Base-by-base conservation (phyloP, 192 early-diverging fungal species). In the Powellomyces hirtus region DNA sequence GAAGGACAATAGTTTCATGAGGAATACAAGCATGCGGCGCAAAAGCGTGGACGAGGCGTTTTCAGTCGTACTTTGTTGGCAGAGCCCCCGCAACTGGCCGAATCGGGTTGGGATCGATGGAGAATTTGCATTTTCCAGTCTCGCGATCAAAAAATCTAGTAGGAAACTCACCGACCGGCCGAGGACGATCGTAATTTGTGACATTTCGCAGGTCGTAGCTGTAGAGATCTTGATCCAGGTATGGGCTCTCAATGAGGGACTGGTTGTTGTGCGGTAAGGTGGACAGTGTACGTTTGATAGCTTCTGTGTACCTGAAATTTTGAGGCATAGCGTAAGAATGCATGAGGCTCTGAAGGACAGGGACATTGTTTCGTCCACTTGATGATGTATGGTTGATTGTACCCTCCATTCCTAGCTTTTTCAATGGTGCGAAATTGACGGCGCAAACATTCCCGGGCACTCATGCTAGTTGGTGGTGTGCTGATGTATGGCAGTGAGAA, bases 331-430 rank as follows among this genome's bases (percentile, higher is more conserved):
- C n/a, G n/a, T n/a, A n/a, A n/a, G n/a, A n/a, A n/a, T n/a, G n/a
- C n/a, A n/a, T n/a, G n/a, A n/a, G n/a, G n/a, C n/a, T n/a, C n/a
- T n/a, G n/a, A n/a, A n/a, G n/a, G n/a, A n/a, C n/a, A n/a, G n/a
- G n/a, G n/a, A n/a, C n/a, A n/a, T n/a, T n/a, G n/a, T n/a, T n/a
- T n/a, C n/a, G n/a, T n/a, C n/a, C n/a, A n/a, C n/a, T n/a, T n/a
- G n/a, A n/a, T n/a, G n/a, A n/a, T n/a, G n/a, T n/a, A n/a, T n/a
- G n/a, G n/a, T n/a, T n/a, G n/a, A n/a, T n/a, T n/a, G n/a, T 80
- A 91, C 87, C 90, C 90, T 74, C 90, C 90, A 61, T 89, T 90
- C 26, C 77, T 75, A 8, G 90, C 84, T 69, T 92, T 86, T 38
- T 82, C 70, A 38, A 91, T 75, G 7, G 79, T 71, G 51, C 84